Conservation (phyloP, 352 stramenopile species). For the Globisporangium barbulae region DNA sequence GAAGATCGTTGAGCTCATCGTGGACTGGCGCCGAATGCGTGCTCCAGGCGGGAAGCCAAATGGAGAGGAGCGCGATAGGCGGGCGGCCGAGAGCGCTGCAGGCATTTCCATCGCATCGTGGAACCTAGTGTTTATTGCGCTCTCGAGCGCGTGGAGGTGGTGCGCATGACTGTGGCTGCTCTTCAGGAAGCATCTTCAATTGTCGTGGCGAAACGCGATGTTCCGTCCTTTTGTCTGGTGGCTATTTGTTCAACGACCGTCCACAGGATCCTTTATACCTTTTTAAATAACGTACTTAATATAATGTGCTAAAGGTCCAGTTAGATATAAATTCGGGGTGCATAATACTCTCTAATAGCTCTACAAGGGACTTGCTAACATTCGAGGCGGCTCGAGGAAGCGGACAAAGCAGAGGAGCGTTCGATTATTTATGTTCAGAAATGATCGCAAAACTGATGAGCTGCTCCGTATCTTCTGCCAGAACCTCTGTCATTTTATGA, state of each 20-base stretch:
- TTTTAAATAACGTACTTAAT: neutral
- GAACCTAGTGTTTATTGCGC: too few relatives aligned
- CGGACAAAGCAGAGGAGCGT: constrained; percentile 5
- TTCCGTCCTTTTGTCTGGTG: constrained; percentile 8
- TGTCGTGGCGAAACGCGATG: neutral
- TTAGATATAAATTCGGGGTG: neutral
- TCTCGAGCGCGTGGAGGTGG: too few relatives aligned
- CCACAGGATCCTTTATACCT: neutral
- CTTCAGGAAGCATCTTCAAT: constrained; percentile 10
- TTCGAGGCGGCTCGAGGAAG: constrained; percentile 1
- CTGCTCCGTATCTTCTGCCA: constrained; percentile 14
- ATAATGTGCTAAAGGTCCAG: neutral
- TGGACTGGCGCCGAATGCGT: neutral
- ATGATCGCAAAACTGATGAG: neutral
- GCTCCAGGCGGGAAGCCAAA: neutral
- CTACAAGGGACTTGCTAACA: neutral
- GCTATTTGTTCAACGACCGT: constrained; percentile 2
- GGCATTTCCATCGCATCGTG: too few relatives aligned
- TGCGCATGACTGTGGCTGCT: neutral
- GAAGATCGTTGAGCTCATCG: constrained; percentile 12
- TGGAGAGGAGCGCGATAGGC: constrained; percentile 1
- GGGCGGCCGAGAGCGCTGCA: neutral
- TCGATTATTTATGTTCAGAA: constrained; percentile 9
- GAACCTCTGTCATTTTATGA: neutral
- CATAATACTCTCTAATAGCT: neutral